Evolutionary conservation across 306 rosid genomes (phyloP).

Genomic region (Oxytropis ochrocephala): DNA sequence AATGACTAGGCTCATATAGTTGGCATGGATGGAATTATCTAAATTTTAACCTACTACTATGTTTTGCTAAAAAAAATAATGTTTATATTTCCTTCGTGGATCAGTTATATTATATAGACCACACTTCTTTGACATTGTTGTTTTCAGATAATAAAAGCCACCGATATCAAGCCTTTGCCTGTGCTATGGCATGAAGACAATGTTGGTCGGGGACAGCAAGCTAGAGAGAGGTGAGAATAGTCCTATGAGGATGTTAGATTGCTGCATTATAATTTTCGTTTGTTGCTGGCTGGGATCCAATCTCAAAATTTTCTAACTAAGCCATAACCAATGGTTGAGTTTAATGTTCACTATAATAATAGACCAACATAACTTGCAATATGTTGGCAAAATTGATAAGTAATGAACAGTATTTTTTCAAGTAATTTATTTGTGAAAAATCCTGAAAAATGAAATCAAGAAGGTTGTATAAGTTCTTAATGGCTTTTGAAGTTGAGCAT

Average conservation of each 20-base stretch:
- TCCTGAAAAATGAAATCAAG: not conserved
- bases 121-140: not conserved
- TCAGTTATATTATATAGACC: not conserved
- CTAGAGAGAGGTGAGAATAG: conserved; percentile 75
- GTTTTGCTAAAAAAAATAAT: not conserved
- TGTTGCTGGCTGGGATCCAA: not conserved
- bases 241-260: not conserved
- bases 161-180: conserved; percentile 79
- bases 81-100: not conserved
- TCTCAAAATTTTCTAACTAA: not conserved
- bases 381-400: not conserved
- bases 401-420: not conserved
- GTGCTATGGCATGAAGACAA: conserved; percentile 87
- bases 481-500: not conserved
- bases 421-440: not conserved
- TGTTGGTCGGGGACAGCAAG: conserved; percentile 51
- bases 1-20: not conserved
- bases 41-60: not conserved
- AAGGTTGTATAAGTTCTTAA: not conserved
- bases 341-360: not conserved
- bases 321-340: not conserved
- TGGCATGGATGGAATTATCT: not conserved
- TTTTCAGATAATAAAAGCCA: conserved; percentile 65
- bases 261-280: not conserved
- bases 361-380: not conserved